A percentile compares a stretch with the other conserved stretches of the same genome.
Evolutionary conservation across 108 stramenopile genomes (phyloP).

Genomic region (Conticribra weissflogii): DNA sequence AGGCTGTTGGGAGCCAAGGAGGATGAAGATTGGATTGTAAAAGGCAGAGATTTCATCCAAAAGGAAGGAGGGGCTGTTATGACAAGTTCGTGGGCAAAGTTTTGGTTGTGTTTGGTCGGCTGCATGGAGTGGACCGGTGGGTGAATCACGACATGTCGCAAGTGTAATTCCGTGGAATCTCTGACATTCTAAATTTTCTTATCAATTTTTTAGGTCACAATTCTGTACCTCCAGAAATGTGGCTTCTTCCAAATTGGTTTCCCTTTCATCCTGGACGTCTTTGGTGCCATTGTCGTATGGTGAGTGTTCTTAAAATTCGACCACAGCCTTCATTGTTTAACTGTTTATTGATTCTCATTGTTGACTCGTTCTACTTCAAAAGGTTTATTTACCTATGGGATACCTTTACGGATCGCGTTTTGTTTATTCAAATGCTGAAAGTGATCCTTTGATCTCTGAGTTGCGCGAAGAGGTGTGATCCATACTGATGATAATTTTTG

Average conservation of each 20-base stretch:
- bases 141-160: too few relatives aligned
- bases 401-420: slow-evolving; percentile 90
- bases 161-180: too few relatives aligned
- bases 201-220: slow-evolving; percentile 68
- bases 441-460: slow-evolving; percentile 71
- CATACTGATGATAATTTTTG: neutral
- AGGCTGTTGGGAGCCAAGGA: slow-evolving; percentile 84
- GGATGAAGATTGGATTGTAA: slow-evolving; percentile 55
- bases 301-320: too few relatives aligned
- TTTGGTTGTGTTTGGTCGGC: slow-evolving; percentile 96
- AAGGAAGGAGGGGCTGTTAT: slow-evolving; percentile 91
- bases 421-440: slow-evolving; percentile 72
- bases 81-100: slow-evolving; percentile 97
- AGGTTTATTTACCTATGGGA: slow-evolving; percentile 97
- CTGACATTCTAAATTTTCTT: neutral
- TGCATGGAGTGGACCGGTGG: slow-evolving; percentile 90
- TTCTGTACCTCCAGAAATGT: slow-evolving; percentile 96
- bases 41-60: slow-evolving; percentile 76
- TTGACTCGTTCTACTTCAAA: too few relatives aligned
- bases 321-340: too few relatives aligned
- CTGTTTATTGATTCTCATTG: too few relatives aligned
- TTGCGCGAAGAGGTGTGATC: slow-evolving; percentile 66
- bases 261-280: slow-evolving; percentile 97
- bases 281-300: slow-evolving; percentile 99
- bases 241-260: slow-evolving; percentile 97